Base-by-base conservation (phyloP, 2,329 filamentous ascomycete species). In the Magnaporthales sp. region DNA sequence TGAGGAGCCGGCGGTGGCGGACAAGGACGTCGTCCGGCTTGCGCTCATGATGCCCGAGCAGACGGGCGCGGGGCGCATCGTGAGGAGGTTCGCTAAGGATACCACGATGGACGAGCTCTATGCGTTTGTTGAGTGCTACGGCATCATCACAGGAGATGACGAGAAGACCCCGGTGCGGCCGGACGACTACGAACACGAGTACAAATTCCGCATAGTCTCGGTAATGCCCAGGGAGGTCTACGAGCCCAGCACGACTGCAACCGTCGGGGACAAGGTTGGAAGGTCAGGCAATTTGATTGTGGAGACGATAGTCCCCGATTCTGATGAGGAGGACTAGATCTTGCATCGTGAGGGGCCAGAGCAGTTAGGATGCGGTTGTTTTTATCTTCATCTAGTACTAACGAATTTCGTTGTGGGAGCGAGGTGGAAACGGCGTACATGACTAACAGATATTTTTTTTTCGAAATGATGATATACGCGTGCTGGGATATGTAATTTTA, bases 111-210 rank as follows among this genome's bases (percentile, higher is more conserved):
- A 98, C 75, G 93, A 97, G 73, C 79, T 99, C 6, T 98, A 98
- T 76, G 95, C 94, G 0, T 97, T 96, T 78, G 93, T 98, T 2
- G 95, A 99, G 74, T 98, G 94, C 78, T 89, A 93, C 75, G 88
- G 92, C 65, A 71, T 90, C 6, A 70, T 70, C 46, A 69, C 65
- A 63, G 72, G 67, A 68, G 68, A 71, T 7, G 75, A 77, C 19
- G 75, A 79, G 32, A 77, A 75, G 24, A 75, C 76, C 1, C 73
- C 78, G 4, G n/a, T 13, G 67, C 51, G 24, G 3, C 38, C 51
- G 11, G 80, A 83, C 26, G 86, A 80, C 13, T 98, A 95, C 74
- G 81, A 88, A 70, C 93, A 98, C 75, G 81, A 88, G 71, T 99
- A 95, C 78, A 80, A 80, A n/a, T 99, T 99, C 77, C 86, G 86